These are phyloP conservation scores for Kazachstania viticola DNA, from an alignment of 805 yeast species.

Conservation along the genomic window DNA sequence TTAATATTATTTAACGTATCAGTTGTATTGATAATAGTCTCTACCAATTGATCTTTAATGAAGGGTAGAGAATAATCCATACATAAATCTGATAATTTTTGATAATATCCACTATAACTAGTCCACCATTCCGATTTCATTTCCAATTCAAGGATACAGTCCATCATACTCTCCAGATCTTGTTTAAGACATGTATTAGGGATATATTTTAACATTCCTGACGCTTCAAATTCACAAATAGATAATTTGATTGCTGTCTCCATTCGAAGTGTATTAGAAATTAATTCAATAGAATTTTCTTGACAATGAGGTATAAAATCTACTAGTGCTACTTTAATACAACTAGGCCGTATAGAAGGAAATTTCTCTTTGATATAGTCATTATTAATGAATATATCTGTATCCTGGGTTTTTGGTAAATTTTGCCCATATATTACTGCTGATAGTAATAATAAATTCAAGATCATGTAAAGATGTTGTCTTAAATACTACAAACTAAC, in stretches of 20 bases:
- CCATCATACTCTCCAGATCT: slow-evolving; percentile 7
- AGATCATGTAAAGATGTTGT: too few species aligned
- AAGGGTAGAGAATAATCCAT: slow-evolving; percentile 39
- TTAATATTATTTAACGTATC: slow-evolving; percentile 18
- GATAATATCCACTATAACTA: slow-evolving; percentile 54
- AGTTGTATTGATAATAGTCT: slow-evolving; percentile 38
- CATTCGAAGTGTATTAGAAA: slow-evolving; percentile 24
- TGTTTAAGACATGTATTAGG: slow-evolving; percentile 4
- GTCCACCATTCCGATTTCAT: slow-evolving; percentile 58
- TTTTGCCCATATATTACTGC: too few species aligned
- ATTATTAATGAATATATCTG: too few species aligned
- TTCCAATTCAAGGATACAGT: slow-evolving; percentile 30
- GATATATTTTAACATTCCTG: slow-evolving; percentile 24
- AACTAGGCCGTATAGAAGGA: slow-evolving; percentile 18
- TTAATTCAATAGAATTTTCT: slow-evolving; percentile 30
- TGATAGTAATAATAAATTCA: too few species aligned
- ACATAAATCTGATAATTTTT: slow-evolving; percentile 43
- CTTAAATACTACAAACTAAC: too few species aligned
- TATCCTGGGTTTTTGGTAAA: too few species aligned
- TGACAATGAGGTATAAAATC: slow-evolving; percentile 32
- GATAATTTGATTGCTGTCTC: slow-evolving; percentile 38
- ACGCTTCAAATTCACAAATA: slow-evolving; percentile 42
- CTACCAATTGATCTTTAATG: slow-evolving; percentile 39
- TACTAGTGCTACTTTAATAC: slow-evolving; percentile 32
- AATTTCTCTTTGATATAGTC: slow-evolving; percentile 10